Evolutionary conservation across 2,329 filamentous ascomycete genomes (phyloP), one percentile per base, ranked within the genome.

Genomic region (Colletotrichum cordylinicola): DNA sequence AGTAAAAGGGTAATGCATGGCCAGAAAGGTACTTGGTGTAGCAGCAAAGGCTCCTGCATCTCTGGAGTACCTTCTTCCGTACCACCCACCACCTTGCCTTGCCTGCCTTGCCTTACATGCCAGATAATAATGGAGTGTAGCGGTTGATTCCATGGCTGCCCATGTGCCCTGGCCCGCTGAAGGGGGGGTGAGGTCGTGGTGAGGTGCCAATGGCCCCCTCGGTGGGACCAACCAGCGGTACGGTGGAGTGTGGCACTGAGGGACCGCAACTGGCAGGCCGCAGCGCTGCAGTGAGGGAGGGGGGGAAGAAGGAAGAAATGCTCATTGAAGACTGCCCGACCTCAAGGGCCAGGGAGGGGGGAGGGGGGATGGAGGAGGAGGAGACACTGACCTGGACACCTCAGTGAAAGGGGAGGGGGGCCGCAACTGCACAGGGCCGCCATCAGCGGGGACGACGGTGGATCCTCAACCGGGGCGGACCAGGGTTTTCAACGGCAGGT

Each of bases 401-500:
- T n/a, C 18, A 35, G 35, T 33, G 18, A 24, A 33, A 61, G 21
- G 43, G 58, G 27, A 16, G 33, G 29, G 37, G 60, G 24, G 43
- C 35, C 31, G 33, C 56, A 33, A 48, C 73, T 73, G 70, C 27
- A 64, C 67, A 67, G 62, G 62, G 21, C 73, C 43, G 33, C 35
- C 31, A 62, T 65, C 61, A 62, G 62, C 52, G 55, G 62, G 39
- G 61, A 55, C 21, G n/a, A 13, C 31, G 16, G 37, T 33, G 70
- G 43, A 48, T 21, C 27, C 56, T 65, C 15, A 33, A 55, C 62
- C 31, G 27, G 18, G 27, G n/a, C 52, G 18, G 66, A 52, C 61
- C 66, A 67, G 60, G 75, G 67, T 75, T 37, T 33, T 12, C 35
- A 52, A 52, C 75, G 48, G 75, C 72, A 69, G 55, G 72, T 72